These are phyloP conservation scores for Phoma herbarum DNA, from an alignment of 2,329 filamentous ascomycete species.

Conservation along the genomic window DNA sequence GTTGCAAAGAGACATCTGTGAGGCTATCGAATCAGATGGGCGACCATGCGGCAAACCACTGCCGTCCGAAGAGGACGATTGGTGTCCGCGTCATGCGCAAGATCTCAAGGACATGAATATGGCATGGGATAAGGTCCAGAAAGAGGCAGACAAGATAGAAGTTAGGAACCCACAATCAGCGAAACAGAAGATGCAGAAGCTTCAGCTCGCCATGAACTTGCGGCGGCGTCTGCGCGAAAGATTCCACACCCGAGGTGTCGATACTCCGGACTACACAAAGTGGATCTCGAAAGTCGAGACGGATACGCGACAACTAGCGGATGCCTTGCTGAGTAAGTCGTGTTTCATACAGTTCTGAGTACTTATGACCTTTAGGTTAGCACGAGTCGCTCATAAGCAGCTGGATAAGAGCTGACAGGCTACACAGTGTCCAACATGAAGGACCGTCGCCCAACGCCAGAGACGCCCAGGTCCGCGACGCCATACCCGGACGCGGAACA, in stretches of 20 bases:
- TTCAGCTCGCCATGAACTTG: constrained; percentile 35
- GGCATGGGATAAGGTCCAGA: constrained; percentile 27
- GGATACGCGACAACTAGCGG: constrained; percentile 32
- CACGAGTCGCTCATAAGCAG: no score
- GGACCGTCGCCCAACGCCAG: no score
- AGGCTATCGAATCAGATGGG: constrained; percentile 37
- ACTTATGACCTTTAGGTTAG: no score
- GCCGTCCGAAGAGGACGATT: constrained; percentile 13
- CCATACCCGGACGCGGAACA: no score
- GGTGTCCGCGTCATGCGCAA: constrained; percentile 30
- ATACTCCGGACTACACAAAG: constrained; percentile 34
- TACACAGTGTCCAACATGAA: no score
- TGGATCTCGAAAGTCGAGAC: constrained; percentile 38
- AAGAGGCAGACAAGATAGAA: constrained; percentile 32
- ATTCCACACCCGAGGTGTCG: constrained; percentile 37
- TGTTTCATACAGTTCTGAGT: no score
- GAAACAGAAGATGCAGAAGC: constrained; percentile 37
- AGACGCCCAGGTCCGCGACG: no score
- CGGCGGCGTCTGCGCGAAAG: constrained; percentile 34
- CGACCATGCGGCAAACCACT: constrained; percentile 28
- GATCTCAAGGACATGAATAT: constrained; percentile 31
- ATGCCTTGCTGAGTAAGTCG: constrained; percentile 34
- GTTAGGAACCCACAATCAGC: constrained; percentile 22
- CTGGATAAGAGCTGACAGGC: no score
- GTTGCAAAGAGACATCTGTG: constrained; percentile 21